A percentile compares a stretch with the other conserved stretches of the same genome.
Evolutionary conservation across 2,329 filamentous ascomycete species (phyloP).

Genomic region (Byssochlamys sp.): DNA sequence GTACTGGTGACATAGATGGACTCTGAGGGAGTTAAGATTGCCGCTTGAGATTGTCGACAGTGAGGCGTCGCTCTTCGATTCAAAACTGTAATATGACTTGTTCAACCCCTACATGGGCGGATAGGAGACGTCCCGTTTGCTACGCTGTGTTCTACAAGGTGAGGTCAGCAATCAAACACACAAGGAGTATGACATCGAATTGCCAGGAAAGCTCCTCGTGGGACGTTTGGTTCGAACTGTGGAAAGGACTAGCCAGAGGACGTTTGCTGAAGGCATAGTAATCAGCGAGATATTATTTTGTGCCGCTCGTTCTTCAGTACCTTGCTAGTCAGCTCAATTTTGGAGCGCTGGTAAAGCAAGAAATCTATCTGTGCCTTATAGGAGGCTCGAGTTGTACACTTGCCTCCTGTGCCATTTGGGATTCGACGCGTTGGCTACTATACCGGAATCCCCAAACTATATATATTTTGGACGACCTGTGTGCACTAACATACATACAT

Average conservation of each 20-base stretch:
- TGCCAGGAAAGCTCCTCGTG: not conserved
- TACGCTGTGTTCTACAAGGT: not conserved
- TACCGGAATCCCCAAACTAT: too few relatives aligned
- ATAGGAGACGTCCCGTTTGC: not conserved
- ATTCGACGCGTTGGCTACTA: too few relatives aligned
- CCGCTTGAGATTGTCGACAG: not conserved
- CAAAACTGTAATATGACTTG: not conserved
- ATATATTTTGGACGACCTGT: too few relatives aligned
- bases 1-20: too few relatives aligned
- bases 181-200: not conserved
- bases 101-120: not conserved
- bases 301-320: conserved; percentile 1
- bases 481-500: too few relatives aligned
- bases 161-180: not conserved
- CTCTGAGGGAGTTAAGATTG: too few relatives aligned
- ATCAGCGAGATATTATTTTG: conserved; percentile 11
- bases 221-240: not conserved
- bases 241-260: conserved; percentile 11
- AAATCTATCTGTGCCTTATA: too few relatives aligned
- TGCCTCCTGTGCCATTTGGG: too few relatives aligned
- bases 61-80: not conserved
- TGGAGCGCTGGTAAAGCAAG: conserved; percentile 3
- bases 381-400: too few relatives aligned
- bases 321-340: too few relatives aligned
- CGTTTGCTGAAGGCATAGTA: conserved; percentile 19